Base-by-base conservation (phyloP, 768 basidiomycete genomes). In the Imleria badia region DNA sequence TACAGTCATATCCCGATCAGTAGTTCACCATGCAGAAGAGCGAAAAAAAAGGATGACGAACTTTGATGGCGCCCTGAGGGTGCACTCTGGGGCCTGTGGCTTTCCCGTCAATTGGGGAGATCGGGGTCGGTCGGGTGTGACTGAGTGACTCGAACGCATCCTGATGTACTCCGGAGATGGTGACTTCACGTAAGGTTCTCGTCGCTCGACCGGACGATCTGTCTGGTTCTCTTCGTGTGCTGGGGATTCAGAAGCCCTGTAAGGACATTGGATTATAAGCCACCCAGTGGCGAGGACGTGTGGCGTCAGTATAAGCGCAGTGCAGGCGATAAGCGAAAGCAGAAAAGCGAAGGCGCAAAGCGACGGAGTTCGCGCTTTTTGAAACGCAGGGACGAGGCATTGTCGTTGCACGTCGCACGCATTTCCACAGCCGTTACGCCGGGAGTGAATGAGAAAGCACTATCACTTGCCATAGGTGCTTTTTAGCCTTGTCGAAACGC, bases 401-500 rank as follows among this genome's bases (percentile, higher is more conserved):
- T 48, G 36, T 56, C 40, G 35, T 51, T 52, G 52, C 54, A 44
- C 33, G 46, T 53, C 61, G 54, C 52, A 51, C 17, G 45, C 56
- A 48, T 50, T 59, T 46, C 48, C 30, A 40, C 49, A 45, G 42
- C 43, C 30, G 20, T 51, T 30, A 41, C 23, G 35, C 40, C 29
- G 44, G 47, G 58, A 59, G 48, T 52, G 49, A 44, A 49, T 36
- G 45, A 46, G 30, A 42, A 22, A 31, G 51, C 1, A 41, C 19
- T 40, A 57, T 43, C 39, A 72, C 69, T 70, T 65, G 61, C 70
- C 70, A 71, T 55, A 71, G 30, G 42, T 71, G 70, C 45, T 71
- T 71, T 67, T 71, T 71, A 29, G 71, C 71, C 53, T 71, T 71
- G 67, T 70, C 59, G 35, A 71, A 71, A 34, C 70, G 64, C 45